Percentiles rank a stretch among this genome's conserved stretches.
Evolutionary conservation across 768 basidiomycete genomes (phyloP).

Genomic region (Trametes meyenii): DNA sequence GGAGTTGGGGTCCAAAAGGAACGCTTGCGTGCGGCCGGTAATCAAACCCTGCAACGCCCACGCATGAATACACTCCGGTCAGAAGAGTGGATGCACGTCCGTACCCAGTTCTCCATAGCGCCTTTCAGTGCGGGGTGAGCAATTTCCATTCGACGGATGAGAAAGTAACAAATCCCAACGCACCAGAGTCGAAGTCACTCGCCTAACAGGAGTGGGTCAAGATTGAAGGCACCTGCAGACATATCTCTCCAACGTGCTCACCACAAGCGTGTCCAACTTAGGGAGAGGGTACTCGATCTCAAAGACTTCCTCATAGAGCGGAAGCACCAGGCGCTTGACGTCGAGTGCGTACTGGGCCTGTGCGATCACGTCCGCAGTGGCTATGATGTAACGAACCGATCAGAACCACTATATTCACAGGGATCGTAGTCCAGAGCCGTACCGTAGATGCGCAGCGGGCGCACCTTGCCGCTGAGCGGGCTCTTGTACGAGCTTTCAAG

Average conservation of each 20-base stretch:
- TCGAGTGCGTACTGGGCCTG: slow-evolving; percentile 90
- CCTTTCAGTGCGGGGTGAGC: slow-evolving; percentile 29
- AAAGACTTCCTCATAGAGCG: slow-evolving; percentile 92
- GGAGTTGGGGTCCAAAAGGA: slow-evolving; percentile 76
- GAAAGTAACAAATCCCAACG: neutral
- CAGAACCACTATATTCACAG: no score
- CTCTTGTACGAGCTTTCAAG: slow-evolving; percentile 78
- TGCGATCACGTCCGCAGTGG: slow-evolving; percentile 80
- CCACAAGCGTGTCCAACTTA: slow-evolving; percentile 92
- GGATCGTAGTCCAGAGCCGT: slow-evolving; percentile 5
- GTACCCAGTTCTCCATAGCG: slow-evolving; percentile 91
- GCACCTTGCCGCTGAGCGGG: slow-evolving; percentile 75
- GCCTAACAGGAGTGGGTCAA: slow-evolving; percentile 43
- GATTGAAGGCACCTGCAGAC: neutral
- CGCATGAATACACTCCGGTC: neutral
- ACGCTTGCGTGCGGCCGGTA: slow-evolving; percentile 76
- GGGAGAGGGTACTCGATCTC: slow-evolving; percentile 92
- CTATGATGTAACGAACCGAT: slow-evolving; percentile 37
- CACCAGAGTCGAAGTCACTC: slow-evolving; percentile 80
- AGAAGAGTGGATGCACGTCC: slow-evolving; percentile 25
- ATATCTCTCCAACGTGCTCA: slow-evolving; percentile 27
- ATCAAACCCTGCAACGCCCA: slow-evolving; percentile 20
- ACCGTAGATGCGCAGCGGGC: slow-evolving; percentile 89
- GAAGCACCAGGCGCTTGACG: slow-evolving; percentile 79
- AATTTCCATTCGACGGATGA: neutral